A percentile compares a stretch with the other conserved stretches of the same genome.
These are phyloP conservation scores for Usnea hakonensis DNA, from an alignment of 495 filamentous ascomycete species.

Conservation along the genomic window DNA sequence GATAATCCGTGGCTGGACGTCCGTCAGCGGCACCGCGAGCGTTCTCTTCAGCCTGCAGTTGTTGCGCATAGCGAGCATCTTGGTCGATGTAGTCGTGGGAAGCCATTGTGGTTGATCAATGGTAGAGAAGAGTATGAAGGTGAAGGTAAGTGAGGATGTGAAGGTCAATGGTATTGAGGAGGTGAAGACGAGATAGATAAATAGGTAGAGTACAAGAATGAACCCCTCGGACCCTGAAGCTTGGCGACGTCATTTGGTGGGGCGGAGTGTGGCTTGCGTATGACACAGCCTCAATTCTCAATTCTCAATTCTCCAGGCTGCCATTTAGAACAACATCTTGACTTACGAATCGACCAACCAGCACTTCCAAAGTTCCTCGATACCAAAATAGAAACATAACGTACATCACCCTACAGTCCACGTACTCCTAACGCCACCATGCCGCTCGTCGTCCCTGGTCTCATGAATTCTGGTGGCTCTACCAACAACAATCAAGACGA, in stretches of 20 bases:
- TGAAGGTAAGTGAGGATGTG: neutral
- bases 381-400: neutral
- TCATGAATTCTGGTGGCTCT: conserved; percentile 36
- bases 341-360: neutral
- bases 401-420: neutral
- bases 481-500: conserved; percentile 48
- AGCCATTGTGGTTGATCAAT: neutral
- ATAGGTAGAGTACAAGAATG: neutral
- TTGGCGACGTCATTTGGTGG: conserved; percentile 9
- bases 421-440: conserved; percentile 41
- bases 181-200: neutral
- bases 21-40: neutral
- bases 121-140: neutral
- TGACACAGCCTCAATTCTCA: conserved; percentile 6
- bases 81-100: neutral
- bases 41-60: neutral
- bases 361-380: neutral
- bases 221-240: neutral
- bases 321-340: neutral
- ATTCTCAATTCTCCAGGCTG: too few species aligned
- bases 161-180: neutral
- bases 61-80: neutral
- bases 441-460: conserved; percentile 75
- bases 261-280: conserved; percentile 6
- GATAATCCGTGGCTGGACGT: neutral